These are phyloP conservation scores for Aspergillus coremiiformis DNA, from an alignment of 495 filamentous ascomycete species.

Conservation along the genomic window DNA sequence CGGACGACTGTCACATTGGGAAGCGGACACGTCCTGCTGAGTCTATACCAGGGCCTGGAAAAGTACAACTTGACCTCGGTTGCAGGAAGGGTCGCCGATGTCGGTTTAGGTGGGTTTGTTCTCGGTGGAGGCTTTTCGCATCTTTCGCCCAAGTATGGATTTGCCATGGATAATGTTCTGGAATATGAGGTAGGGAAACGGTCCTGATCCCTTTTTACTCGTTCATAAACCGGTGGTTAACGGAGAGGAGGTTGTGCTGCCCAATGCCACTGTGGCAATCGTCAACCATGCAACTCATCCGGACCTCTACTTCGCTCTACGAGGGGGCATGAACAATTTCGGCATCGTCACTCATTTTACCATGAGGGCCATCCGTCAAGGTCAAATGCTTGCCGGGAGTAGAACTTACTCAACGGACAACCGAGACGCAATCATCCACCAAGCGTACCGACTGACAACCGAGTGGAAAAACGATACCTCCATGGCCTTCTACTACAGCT, in stretches of 20 bases:
- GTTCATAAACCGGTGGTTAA: neutral
- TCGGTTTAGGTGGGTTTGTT: slow-evolving; percentile 50
- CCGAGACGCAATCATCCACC: slow-evolving; percentile 29
- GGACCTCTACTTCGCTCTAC: slow-evolving; percentile 24
- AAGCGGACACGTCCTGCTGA: slow-evolving; percentile 12
- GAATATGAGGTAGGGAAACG: slow-evolving; percentile 33
- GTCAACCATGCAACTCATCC: slow-evolving; percentile 24
- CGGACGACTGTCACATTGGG: slow-evolving; percentile 10
- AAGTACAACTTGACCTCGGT: slow-evolving; percentile 37
- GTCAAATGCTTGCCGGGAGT: slow-evolving; percentile 19
- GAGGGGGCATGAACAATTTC: slow-evolving; percentile 17
- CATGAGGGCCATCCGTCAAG: neutral
- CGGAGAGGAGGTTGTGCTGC: slow-evolving; percentile 21
- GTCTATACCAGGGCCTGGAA: slow-evolving; percentile 44
- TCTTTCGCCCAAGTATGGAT: slow-evolving; percentile 37
- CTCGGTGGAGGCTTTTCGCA: slow-evolving; percentile 21
- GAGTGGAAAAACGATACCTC: slow-evolving; percentile 26
- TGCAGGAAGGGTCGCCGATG: slow-evolving; percentile 45
- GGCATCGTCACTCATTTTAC: slow-evolving; percentile 8
- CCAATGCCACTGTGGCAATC: slow-evolving; percentile 27
- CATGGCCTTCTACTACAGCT: slow-evolving; percentile 32
- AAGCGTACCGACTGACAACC: slow-evolving; percentile 27
- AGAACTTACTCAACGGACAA: slow-evolving; percentile 33
- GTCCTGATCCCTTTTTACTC: neutral
- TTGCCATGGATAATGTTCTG: slow-evolving; percentile 40